Evolutionary conservation across 306 rosid species (phyloP).

Genomic region (Canavalia gladiata): DNA sequence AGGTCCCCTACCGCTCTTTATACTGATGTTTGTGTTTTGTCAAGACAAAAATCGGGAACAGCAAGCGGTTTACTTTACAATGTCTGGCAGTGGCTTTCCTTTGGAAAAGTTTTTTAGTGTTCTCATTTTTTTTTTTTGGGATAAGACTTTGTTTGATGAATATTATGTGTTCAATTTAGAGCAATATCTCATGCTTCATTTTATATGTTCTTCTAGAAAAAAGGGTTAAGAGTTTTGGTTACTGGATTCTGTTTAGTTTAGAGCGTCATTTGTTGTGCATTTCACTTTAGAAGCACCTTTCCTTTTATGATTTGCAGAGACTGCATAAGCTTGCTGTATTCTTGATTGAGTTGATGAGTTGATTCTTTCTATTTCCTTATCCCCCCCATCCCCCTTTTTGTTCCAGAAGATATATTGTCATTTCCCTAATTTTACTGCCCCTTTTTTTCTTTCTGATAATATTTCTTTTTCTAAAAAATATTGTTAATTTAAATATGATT

Average conservation of each 20-base stretch:
- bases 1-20: background rate
- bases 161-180: background rate
- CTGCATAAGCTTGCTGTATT: conserved; percentile 9
- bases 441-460: conserved; percentile 8
- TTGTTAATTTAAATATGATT: conserved; percentile 17
- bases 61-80: background rate
- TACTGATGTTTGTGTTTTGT: conserved; percentile 2
- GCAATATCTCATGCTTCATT: conserved; percentile 4
- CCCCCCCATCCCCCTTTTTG: background rate
- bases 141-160: background rate
- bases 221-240: background rate
- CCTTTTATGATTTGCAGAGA: conserved; percentile 11
- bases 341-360: conserved; percentile 28
- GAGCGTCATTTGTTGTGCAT: background rate
- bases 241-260: conserved; percentile 10
- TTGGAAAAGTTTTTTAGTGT: background rate
- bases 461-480: background rate
- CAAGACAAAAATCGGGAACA: background rate
- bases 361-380: background rate
- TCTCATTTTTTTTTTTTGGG: background rate
- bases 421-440: conserved; percentile 7
- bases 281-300: conserved; percentile 30
- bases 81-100: conserved; percentile 29
- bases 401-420: conserved; percentile 20
- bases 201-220: background rate